Conservation (phyloP, 148 eudicot genomes). For the Camellia lanceoleosa region DNA sequence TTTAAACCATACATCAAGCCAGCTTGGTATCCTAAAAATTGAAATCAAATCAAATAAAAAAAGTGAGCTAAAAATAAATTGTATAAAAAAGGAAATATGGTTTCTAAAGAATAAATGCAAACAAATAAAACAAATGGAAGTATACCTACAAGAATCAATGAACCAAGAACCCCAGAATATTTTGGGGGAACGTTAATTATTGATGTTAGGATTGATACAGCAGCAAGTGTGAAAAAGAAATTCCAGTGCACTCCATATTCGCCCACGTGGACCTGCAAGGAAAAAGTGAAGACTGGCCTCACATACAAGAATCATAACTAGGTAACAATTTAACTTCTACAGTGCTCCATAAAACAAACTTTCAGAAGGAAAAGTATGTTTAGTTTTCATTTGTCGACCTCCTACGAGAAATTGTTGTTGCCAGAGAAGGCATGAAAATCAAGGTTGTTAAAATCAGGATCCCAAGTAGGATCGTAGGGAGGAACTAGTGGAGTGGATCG, state of each 20-base stretch:
- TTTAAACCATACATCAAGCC: slow-evolving; percentile 71
- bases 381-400: neutral
- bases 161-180: slow-evolving; percentile 79
- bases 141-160: slow-evolving; percentile 64
- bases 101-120: neutral
- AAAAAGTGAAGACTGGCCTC: slow-evolving; percentile 12
- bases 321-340: no score
- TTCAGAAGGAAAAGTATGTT: neutral
- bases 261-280: slow-evolving; percentile 80
- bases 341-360: neutral
- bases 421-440: neutral
- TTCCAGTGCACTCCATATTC: slow-evolving; percentile 99
- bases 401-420: neutral
- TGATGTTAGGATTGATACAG: slow-evolving; percentile 74
- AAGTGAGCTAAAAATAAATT: neutral
- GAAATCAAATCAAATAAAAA: slow-evolving; percentile 5
- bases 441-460: no score
- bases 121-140: slow-evolving; percentile 9
- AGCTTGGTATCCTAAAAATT: slow-evolving; percentile 63
- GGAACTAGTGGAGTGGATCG: no score
- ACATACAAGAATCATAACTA: neutral
- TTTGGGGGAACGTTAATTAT: slow-evolving; percentile 62
- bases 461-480: no score
- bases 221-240: slow-evolving; percentile 98
- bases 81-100: neutral